phyloP scores from a whole-genome alignment of 345 rosid genomes.

The Eucalyptus grandis region DNA sequence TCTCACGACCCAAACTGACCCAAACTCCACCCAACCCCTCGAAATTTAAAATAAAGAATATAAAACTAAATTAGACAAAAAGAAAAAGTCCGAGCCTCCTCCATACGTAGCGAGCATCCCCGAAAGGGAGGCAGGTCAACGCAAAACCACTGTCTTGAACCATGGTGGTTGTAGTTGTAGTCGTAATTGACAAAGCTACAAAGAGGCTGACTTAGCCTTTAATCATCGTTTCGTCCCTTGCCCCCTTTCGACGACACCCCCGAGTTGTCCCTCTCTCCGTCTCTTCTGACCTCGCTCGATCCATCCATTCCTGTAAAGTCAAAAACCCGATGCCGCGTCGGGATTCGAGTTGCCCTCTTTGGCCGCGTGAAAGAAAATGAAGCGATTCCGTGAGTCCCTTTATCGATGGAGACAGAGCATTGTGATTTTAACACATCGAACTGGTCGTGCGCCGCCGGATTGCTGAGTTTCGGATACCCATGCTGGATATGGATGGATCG shows the following conservation, averaged over 20 bases:
- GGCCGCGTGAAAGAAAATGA: background rate
- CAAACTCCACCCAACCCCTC: background rate
- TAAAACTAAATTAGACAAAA: background rate
- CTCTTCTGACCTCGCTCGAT: background rate
- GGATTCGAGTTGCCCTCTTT: background rate
- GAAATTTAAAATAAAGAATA: background rate
- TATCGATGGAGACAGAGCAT: background rate
- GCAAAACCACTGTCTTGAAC: background rate
- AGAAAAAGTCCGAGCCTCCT: background rate
- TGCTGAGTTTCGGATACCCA: background rate
- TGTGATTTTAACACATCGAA: background rate
- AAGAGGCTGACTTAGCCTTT: background rate
- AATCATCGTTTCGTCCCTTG: background rate
- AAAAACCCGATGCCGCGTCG: background rate
- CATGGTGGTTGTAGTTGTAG: background rate
- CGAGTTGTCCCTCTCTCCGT: background rate
- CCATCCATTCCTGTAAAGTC: background rate
- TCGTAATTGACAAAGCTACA: background rate
- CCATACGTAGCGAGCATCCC: background rate
- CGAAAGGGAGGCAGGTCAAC: background rate
- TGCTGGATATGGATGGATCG: background rate
- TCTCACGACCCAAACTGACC: background rate
- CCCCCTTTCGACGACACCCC: background rate
- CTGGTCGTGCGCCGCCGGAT: background rate
- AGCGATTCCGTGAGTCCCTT: background rate